A percentile compares a stretch with the other conserved stretches of the same genome.
Evolutionary conservation across 768 basidiomycete genomes (phyloP).

Genomic region (Trametes punicea): DNA sequence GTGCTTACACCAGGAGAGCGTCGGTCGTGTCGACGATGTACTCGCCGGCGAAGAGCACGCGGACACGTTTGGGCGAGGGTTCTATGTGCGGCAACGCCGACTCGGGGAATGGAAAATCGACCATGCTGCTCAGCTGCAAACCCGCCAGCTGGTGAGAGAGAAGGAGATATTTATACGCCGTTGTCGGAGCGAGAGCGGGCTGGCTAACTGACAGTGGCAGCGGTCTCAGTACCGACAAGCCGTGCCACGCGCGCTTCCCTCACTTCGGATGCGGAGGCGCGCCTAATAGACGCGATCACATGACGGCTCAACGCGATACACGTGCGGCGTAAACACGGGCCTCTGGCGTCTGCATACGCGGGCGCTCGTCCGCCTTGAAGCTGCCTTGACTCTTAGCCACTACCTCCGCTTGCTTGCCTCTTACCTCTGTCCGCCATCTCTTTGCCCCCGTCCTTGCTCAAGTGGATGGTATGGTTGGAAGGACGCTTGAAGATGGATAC

Average conservation of each 20-base stretch:
- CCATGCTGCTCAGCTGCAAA: background rate
- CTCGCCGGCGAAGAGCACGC: constrained; percentile 49
- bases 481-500: background rate
- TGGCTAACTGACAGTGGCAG: background rate
- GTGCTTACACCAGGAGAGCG: constrained; percentile 56
- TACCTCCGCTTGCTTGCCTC: background rate
- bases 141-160: background rate
- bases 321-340: constrained; percentile 13
- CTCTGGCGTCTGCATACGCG: background rate
- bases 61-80: constrained; percentile 45
- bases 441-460: background rate
- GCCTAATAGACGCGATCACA: constrained; percentile 18
- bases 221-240: constrained; percentile 1
- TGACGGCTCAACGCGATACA: constrained; percentile 8
- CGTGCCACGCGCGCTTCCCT: background rate
- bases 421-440: background rate
- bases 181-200: constrained; percentile 2
- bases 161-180: background rate
- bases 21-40: constrained; percentile 54
- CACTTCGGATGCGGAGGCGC: constrained; percentile 3
- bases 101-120: constrained; percentile 31
- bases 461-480: background rate
- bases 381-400: constrained; percentile 3
- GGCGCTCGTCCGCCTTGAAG: background rate
- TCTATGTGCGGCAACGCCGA: constrained; percentile 44